Conservation (phyloP, 2,329 filamentous ascomycete genomes). For the Microsporum ferrugineum region DNA sequence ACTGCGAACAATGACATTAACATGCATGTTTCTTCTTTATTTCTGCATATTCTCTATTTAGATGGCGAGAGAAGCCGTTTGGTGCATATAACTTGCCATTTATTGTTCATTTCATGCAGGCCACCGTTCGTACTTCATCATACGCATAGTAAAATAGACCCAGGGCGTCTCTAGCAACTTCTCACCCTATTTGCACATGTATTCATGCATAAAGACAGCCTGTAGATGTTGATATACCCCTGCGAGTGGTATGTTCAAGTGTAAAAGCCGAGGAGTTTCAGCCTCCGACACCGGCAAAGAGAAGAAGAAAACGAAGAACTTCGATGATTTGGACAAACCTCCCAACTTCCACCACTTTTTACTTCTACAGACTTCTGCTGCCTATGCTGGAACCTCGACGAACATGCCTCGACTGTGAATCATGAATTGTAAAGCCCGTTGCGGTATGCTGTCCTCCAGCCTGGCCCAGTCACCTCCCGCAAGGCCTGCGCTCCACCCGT, state of each 20-base stretch:
- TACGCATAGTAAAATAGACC: not conserved
- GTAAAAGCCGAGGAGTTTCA: not conserved
- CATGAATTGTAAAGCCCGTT: constrained; percentile 3
- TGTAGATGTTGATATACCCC: not conserved
- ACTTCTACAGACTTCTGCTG: not conserved
- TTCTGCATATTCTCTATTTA: not conserved
- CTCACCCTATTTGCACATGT: not conserved
- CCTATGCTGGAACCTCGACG: not conserved
- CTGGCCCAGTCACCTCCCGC: constrained; percentile 4
- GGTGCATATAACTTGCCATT: not conserved
- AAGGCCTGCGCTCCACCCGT: constrained; percentile 14
- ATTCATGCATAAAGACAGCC: not conserved
- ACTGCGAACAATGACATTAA: not conserved
- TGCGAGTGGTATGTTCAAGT: not conserved
- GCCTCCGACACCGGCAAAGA: not conserved
- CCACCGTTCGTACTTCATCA: not conserved
- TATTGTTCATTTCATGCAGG: not conserved
- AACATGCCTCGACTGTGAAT: not conserved
- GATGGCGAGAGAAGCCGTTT: not conserved
- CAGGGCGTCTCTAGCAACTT: not conserved
- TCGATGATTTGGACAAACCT: no score
- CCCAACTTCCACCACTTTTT: not conserved
- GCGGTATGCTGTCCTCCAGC: not conserved
- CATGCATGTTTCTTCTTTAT: not conserved
- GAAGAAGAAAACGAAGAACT: not conserved